Base-by-base conservation (phyloP, 1,284 basidiomycete species). In the Gastroboletus turbinatus region DNA sequence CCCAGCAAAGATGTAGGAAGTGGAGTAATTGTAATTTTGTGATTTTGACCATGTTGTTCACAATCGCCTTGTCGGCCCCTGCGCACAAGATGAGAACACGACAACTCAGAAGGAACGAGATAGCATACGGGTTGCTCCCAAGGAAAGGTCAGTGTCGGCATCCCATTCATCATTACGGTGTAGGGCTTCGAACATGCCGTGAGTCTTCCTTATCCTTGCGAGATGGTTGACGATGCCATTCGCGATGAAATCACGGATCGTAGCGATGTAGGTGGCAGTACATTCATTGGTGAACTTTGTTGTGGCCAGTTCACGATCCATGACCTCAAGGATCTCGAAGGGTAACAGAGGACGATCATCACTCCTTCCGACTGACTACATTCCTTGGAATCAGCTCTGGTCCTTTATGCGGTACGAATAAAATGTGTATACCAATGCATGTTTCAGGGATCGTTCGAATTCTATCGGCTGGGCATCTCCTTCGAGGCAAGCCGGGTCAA, bases 401-500 rank as follows among this genome's bases (percentile, higher is more conserved):
- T 45, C 5, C 17, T 32, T 27, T 17, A 42, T 45, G 10, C 4
- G 42, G 54, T 19, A 42, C 13, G 21, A 54, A 54, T n/a, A 47
- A 25, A 48, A 55, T 36, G 9, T 21, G 23, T 9, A 75, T 67
- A 95, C 95, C 67, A 84, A 78, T 48, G 95, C 90, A 75, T 98
- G 96, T 46, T 78, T 85, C 90, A 96, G 95, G 30, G 92, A 88
- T 53, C 97, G 83, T 42, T 85, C 81, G 60, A 94, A 91, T 63
- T 96, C 94, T 57, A 99, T 85, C 0, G 97, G 97, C 59, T 91
- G 90, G 16, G 93, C 90, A 65, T 98, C 94, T 49, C 94, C 96
- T 72, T 98, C 96, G 33, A 94, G 79, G 68, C 94, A 96, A 38
- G 95, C 96, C 1, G 97, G 97, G 73, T 99, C 97, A 42, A 99